Evolutionary conservation across 176 grass and related monocot species (phyloP).

Genomic region (Musa itinerans): DNA sequence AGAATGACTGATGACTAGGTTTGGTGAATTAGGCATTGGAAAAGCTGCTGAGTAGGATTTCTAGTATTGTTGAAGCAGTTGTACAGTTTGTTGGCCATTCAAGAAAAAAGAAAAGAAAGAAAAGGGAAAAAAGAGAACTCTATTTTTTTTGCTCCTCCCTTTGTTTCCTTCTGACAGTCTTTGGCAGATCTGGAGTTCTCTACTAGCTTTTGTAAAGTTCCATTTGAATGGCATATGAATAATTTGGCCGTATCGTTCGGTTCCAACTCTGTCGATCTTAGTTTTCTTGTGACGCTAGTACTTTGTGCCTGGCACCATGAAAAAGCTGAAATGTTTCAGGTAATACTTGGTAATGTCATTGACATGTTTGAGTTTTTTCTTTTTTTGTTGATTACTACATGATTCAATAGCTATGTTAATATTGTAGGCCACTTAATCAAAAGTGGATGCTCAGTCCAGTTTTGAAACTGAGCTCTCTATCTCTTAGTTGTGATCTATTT

Average conservation of each 20-base stretch:
- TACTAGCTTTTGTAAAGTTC: constrained; percentile 2
- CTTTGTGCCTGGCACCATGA: background rate
- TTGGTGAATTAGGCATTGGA: background rate
- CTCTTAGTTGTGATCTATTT: too few species aligned
- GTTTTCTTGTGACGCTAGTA: background rate
- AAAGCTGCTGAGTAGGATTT: background rate
- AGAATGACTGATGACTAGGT: background rate
- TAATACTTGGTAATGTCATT: background rate
- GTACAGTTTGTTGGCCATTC: constrained; percentile 4
- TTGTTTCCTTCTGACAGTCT: background rate
- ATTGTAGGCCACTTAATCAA: too few species aligned
- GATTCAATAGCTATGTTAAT: background rate
- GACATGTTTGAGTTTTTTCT: background rate
- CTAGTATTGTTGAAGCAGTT: background rate
- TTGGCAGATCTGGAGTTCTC: background rate
- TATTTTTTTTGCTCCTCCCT: background rate
- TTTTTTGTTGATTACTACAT: background rate
- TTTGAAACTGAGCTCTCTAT: too few species aligned
- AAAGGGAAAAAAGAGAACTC: background rate
- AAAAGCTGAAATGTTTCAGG: background rate
- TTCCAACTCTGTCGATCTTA: background rate
- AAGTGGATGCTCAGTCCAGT: too few species aligned
- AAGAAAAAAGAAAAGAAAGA: background rate
- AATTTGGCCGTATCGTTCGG: background rate
- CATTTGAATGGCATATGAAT: constrained; percentile 10